These are phyloP conservation scores for Solanum gracilifrons DNA, from an alignment of 257 asterid species.

Conservation along the genomic window DNA sequence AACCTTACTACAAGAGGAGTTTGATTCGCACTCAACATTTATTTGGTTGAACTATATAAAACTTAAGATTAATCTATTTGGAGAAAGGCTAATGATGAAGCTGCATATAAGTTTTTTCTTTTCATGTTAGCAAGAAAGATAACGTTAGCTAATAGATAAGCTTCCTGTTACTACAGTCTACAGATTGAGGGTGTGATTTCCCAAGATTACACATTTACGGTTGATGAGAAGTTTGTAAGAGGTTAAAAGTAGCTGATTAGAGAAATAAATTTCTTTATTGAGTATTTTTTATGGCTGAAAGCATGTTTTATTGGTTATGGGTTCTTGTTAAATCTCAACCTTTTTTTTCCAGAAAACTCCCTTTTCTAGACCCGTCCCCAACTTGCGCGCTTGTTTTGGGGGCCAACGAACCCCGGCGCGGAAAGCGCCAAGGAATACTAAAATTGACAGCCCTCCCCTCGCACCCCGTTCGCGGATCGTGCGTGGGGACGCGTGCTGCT, in stretches of 20 bases:
- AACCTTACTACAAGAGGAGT: background rate
- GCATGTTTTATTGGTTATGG: background rate
- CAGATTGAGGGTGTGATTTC: background rate
- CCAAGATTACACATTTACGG: background rate
- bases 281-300: background rate
- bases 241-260: background rate
- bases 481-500: too few relatives aligned
- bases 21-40: background rate
- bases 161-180: background rate
- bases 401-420: too few relatives aligned
- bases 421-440: too few relatives aligned
- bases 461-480: rapidly evolving
- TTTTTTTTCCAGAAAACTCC: background rate
- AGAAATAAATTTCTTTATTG: background rate
- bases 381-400: too few relatives aligned
- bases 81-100: background rate
- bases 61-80: background rate
- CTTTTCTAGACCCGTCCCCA: background rate
- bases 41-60: background rate
- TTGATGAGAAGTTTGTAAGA: background rate
- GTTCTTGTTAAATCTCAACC: background rate
- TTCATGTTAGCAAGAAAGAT: background rate
- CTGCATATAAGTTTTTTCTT: background rate
- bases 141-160: background rate
- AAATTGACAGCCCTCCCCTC: too few relatives aligned